Evolutionary conservation across 805 yeast species (phyloP).

Genomic region (Saturnispora bothae): DNA sequence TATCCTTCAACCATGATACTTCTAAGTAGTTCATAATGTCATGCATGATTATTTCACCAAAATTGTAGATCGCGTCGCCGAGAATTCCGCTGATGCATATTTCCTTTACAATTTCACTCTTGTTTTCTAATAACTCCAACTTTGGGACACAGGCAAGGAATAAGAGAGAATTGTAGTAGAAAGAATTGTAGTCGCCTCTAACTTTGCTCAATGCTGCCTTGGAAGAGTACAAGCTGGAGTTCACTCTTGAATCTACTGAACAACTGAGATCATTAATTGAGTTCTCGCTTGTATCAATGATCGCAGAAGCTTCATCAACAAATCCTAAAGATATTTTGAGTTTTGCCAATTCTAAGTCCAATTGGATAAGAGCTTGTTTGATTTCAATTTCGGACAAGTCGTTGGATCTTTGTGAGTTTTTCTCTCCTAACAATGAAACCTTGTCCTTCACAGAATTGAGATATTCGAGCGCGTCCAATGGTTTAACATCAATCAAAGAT

Average conservation of each 20-base stretch:
- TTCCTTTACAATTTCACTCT: constrained; percentile 47
- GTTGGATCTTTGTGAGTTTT: constrained; percentile 20
- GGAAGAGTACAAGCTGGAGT: constrained; percentile 75
- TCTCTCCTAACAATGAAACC: constrained; percentile 33
- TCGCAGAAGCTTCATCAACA: constrained; percentile 50
- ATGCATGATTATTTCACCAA: constrained; percentile 89
- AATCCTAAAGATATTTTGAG: constrained; percentile 44
- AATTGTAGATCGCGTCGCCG: constrained; percentile 88
- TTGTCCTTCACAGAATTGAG: constrained; percentile 34
- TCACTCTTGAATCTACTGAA: constrained; percentile 50
- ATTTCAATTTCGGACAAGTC: constrained; percentile 25
- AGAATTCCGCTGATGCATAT: constrained; percentile 77
- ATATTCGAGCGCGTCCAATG: constrained; percentile 41
- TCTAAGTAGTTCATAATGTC: constrained; percentile 48
- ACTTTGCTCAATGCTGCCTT: constrained; percentile 66
- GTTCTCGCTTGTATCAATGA: constrained; percentile 50
- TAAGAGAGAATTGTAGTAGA: constrained; percentile 70
- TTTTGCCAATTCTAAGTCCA: constrained; percentile 67
- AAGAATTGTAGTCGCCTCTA: constrained; percentile 69
- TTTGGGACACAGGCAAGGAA: constrained; percentile 66
- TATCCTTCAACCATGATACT: constrained; percentile 60
- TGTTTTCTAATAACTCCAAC: constrained; percentile 30
- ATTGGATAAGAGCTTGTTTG: constrained; percentile 44
- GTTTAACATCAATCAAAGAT: constrained; percentile 34
- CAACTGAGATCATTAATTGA: constrained; percentile 45